A percentile compares a stretch with the other conserved stretches of the same genome.
phyloP scores from a whole-genome alignment of 768 basidiomycete species.

The Pholiota conissans region DNA sequence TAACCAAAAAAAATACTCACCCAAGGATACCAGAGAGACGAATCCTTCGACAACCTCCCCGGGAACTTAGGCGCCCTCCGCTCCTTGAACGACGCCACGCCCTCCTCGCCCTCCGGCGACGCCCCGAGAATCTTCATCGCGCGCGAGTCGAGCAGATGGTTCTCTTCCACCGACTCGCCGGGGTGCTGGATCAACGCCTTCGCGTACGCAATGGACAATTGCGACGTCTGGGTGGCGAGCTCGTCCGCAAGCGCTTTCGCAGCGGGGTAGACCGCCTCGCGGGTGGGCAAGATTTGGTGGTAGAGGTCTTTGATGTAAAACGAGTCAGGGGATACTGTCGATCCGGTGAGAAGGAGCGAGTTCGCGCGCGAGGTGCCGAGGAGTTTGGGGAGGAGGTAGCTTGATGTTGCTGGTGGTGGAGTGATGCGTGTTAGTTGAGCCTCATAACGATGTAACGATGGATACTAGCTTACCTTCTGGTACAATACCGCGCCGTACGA shows the following conservation, averaged over 20 bases:
- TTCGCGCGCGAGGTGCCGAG: slow-evolving; percentile 51
- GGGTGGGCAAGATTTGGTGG: slow-evolving; percentile 44
- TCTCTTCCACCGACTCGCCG: slow-evolving; percentile 50
- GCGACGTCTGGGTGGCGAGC: slow-evolving; percentile 50
- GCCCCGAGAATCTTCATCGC: slow-evolving; percentile 40
- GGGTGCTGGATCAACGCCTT: slow-evolving; percentile 55
- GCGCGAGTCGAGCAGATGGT: slow-evolving; percentile 53
- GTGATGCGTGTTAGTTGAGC: no score
- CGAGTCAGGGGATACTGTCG: slow-evolving; percentile 43
- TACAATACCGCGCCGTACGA: slow-evolving; percentile 48
- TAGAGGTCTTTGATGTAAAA: slow-evolving; percentile 45
- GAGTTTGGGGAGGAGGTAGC: slow-evolving; percentile 42
- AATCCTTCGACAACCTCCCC: slow-evolving; percentile 41
- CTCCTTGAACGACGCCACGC: slow-evolving; percentile 48
- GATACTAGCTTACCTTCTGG: slow-evolving; percentile 17
- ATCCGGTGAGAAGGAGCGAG: slow-evolving; percentile 50
- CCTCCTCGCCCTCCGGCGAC: slow-evolving; percentile 45
- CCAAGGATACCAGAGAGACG: slow-evolving; percentile 52
- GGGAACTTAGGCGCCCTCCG: slow-evolving; percentile 43
- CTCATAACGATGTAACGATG: background rate
- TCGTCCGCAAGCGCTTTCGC: slow-evolving; percentile 53
- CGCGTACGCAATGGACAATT: slow-evolving; percentile 48
- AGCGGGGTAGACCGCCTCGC: slow-evolving; percentile 52
- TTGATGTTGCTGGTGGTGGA: slow-evolving; percentile 3
- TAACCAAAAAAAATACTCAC: slow-evolving; percentile 29